Percentiles rank a stretch among this genome's conserved stretches.
Evolutionary conservation across 2,329 filamentous ascomycete species (phyloP).

Genomic region (Rhinocladiella mackenziei): DNA sequence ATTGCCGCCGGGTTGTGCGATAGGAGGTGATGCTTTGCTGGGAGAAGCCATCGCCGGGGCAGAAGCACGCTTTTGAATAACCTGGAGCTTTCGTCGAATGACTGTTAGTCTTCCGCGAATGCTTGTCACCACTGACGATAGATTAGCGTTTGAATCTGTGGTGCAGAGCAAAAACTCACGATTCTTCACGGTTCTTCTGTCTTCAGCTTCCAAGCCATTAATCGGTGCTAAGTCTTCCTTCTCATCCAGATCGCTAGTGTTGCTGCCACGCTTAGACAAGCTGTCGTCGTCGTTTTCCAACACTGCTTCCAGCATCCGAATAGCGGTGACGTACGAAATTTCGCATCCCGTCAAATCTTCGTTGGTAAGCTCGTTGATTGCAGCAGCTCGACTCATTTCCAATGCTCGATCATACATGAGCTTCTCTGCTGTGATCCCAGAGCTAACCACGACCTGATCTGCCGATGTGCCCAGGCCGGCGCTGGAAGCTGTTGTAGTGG

Average conservation of each 20-base stretch:
- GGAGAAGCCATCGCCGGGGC: slow-evolving; percentile 34
- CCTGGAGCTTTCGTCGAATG: slow-evolving; percentile 47
- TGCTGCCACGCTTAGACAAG: slow-evolving; percentile 31
- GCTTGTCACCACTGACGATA: slow-evolving; percentile 43
- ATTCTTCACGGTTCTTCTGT: slow-evolving; percentile 48
- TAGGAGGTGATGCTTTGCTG: slow-evolving; percentile 25
- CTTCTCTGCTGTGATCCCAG: slow-evolving; percentile 89
- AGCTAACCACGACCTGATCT: slow-evolving; percentile 77
- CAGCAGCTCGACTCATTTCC: slow-evolving; percentile 92
- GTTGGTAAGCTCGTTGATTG: slow-evolving; percentile 91
- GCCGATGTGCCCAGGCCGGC: slow-evolving; percentile 60
- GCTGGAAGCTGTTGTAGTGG: slow-evolving; percentile 53
- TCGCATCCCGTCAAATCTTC: slow-evolving; percentile 85
- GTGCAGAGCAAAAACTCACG: slow-evolving; percentile 38
- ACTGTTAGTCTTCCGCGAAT: slow-evolving; percentile 47
- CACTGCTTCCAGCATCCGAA: slow-evolving; percentile 91
- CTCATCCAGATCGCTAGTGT: slow-evolving; percentile 29
- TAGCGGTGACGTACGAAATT: slow-evolving; percentile 86
- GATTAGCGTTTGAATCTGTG: slow-evolving; percentile 27
- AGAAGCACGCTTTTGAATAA: slow-evolving; percentile 47
- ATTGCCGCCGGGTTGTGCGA: slow-evolving; percentile 23
- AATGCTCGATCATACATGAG: slow-evolving; percentile 96
- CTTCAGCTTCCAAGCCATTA: slow-evolving; percentile 45
- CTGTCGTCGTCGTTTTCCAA: slow-evolving; percentile 70
- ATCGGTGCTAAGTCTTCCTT: slow-evolving; percentile 38